A percentile compares a stretch with the other conserved stretches of the same genome.
Conservation (phyloP, 345 rosid genomes). For the Murraya koenigii region DNA sequence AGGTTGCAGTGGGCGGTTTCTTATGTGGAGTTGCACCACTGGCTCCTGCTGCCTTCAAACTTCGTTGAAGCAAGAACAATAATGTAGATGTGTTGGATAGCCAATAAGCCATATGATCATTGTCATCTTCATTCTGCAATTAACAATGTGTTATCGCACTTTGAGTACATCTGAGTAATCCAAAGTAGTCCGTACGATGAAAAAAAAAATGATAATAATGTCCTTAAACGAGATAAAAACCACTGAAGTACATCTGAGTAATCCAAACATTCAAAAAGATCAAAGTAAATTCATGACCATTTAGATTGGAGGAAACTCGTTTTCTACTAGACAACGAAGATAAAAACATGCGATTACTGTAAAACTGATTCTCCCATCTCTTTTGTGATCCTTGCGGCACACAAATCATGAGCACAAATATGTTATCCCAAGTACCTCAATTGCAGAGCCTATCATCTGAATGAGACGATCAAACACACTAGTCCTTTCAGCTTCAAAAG, state of each 20-base stretch:
- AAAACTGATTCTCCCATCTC: neutral
- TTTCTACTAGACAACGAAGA: neutral
- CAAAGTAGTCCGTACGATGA: neutral
- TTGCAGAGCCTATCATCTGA: constrained; percentile 97
- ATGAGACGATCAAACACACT: constrained; percentile 94
- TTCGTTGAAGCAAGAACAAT: constrained; percentile 82
- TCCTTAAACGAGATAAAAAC: neutral
- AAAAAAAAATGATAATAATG: neutral
- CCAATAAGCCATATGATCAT: constrained; percentile 98
- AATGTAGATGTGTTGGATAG: constrained; percentile 82
- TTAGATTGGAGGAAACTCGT: neutral
- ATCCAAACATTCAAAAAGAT: neutral
- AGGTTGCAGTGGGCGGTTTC: constrained; percentile 79
- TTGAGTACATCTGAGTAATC: too few relatives aligned
- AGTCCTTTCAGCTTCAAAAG: constrained; percentile 94
- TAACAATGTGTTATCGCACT: neutral
- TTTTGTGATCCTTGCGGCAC: neutral
- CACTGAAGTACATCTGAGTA: neutral
- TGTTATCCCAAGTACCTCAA: constrained; percentile 60
- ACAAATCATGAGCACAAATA: constrained; percentile 4
- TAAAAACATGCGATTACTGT: neutral
- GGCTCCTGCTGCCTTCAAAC: constrained; percentile 73
- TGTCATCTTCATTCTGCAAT: constrained; percentile 86
- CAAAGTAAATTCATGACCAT: neutral
- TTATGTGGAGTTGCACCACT: constrained; percentile 53